A percentile compares a stretch with the other conserved stretches of the same genome.
Evolutionary conservation across 306 rosid species (phyloP).

Genomic region (Vicia faba): DNA sequence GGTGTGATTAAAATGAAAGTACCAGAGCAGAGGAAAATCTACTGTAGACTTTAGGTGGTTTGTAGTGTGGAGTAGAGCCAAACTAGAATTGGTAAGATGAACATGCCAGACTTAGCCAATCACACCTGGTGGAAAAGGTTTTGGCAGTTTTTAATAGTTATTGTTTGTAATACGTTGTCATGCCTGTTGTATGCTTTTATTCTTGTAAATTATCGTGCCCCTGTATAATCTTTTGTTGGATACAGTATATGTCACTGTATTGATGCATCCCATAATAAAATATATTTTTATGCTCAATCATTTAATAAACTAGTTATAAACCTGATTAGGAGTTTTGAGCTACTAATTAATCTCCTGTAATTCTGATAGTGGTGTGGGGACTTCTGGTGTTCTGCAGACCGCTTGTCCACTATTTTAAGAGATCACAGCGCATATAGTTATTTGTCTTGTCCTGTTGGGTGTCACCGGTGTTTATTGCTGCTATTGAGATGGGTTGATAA

Average conservation of each 20-base stretch:
- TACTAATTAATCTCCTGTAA: not conserved
- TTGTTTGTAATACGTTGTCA: conserved; percentile 2
- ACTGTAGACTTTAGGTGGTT: too few relatives aligned
- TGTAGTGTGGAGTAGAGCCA: not conserved
- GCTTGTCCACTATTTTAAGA: conserved; percentile 7
- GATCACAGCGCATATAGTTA: conserved; percentile 23
- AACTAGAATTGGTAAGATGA: not conserved
- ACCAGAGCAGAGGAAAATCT: too few relatives aligned
- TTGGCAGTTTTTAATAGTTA: not conserved
- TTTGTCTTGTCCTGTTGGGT: conserved; percentile 22
- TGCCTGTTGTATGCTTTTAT: not conserved
- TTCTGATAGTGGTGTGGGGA: not conserved
- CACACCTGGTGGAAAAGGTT: not conserved
- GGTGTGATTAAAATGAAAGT: too few relatives aligned
- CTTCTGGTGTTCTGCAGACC: not conserved
- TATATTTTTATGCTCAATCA: conserved; percentile 4
- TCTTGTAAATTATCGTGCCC: not conserved
- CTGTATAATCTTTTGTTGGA: conserved; percentile 1
- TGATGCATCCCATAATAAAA: not conserved
- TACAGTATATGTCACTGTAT: not conserved
- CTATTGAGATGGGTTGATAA: conserved; percentile 16
- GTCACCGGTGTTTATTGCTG: conserved; percentile 11
- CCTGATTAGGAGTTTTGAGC: conserved; percentile 10
- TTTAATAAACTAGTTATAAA: not conserved
- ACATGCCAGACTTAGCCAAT: not conserved